Base-by-base conservation (phyloP, 1,284 basidiomycete species). In the Ceratobasidium sp. region DNA sequence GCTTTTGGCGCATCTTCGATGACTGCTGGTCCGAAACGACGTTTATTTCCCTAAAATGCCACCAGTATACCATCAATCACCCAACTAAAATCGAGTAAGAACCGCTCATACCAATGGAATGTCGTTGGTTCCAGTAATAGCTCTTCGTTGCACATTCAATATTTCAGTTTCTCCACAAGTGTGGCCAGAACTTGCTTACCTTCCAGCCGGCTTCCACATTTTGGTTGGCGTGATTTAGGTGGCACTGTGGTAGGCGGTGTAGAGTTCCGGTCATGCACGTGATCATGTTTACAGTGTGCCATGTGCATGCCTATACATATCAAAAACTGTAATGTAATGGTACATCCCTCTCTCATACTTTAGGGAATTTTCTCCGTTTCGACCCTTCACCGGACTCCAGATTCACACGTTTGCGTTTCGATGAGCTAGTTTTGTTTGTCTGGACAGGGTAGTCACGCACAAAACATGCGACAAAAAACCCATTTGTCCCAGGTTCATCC, bases 391-490 rank as follows among this genome's bases (percentile, higher is more conserved):
- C 48, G 13, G 20, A 50, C 13, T 50, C 48, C 2, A 50, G 13
- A 50, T 13, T 50, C 48, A 50, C 20, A 50, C 13, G 13, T 13
- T 50, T 50, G 13, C 48, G 48, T 50, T 50, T 50, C 48, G 20
- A 50, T 20, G 48, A 6, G 13, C 5, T 50, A 12, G 3, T 20
- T 23, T 57, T 13, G 9, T 23, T 9, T 23, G 54, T 2, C 26
- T 40, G 61, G 40, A 33, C 17, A 40, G 40, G 20, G 61, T 20
- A n/a, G 12, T 77, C 81, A 77, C 86, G 87, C 61, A 94, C 86
- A 82, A 97, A 96, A 84, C 95, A 94, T 38, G 94, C 91, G 26
- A 98, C 96, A 81, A 98, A 98, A 86, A 98, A 98, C 0, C 96
- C 96, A 83, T 98, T 98, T 20, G 96, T 98, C 56, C 89, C 90